Evolutionary conservation across 768 basidiomycete species (phyloP), one percentile per base, ranked within the genome.

Genomic region (Tephrocybe sp.): DNA sequence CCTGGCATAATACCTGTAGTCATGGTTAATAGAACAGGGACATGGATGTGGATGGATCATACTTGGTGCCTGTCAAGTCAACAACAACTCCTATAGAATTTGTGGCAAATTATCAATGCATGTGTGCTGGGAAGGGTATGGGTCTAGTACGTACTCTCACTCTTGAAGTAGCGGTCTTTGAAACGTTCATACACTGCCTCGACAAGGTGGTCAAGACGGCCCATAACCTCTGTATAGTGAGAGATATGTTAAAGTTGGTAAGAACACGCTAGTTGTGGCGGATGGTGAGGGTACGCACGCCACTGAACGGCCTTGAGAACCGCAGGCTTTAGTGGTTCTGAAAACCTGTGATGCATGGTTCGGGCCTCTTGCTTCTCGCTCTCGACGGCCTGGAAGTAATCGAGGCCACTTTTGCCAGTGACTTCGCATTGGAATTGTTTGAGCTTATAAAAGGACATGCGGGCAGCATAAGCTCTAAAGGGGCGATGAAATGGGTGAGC

Each of bases 401-500:
- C 88, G 46, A 98, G 78, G 47, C 86, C 85, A 57, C 90, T 88
- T 73, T 93, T 95, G 68, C 94, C 93, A 27, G 91, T 93, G 61
- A 94, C 91, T 73, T 97, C 95, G 66, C 95, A 98, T 64, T 95
- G 92, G 70, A 97, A 98, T 62, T 94, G 87, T 63, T 91, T 93
- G 52, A 91, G 79, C 47, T 84, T 81, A 74, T 97, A 97, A 76
- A 97, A 98, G 52, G 90, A 87, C 81, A 95, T 89, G 60, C 95
- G 87, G 27, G 90, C 82, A 38, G 88, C 82, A 73, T 95, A 97
- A 19, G 91, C 83, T 61, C 77, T 80, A 61, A 54, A 52, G 41
- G 43, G 58, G 33, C 45, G 42, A 29, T 29, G 27, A 53, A 39
- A 37, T 22, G 25, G 21, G 48, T 58, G 45, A 59, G 59, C 52